Evolutionary conservation across 176 grass and related monocot genomes (phyloP).

Genomic region (Canna indica): DNA sequence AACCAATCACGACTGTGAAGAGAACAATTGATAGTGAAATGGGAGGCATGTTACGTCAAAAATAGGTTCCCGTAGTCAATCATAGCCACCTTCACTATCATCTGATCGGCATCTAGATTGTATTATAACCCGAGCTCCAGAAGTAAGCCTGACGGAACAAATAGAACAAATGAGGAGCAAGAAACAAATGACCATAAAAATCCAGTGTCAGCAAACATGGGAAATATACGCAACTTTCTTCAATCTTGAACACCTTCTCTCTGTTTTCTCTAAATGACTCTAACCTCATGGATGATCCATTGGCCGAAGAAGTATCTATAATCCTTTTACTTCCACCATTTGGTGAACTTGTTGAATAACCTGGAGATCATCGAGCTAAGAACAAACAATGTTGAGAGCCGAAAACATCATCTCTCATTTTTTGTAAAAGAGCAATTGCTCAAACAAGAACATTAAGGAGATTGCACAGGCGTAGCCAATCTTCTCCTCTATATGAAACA

Average conservation of each 20-base stretch:
- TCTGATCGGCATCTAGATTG: slow-evolving; percentile 54
- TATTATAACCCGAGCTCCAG: slow-evolving; percentile 88
- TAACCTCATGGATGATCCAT: slow-evolving; percentile 46
- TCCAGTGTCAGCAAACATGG: neutral
- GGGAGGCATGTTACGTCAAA: slow-evolving; percentile 21
- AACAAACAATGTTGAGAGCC: no score
- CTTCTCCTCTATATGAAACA: no score
- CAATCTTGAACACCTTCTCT: no score
- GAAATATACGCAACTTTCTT: slow-evolving; percentile 83
- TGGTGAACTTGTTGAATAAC: no score
- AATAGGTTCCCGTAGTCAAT: slow-evolving; percentile 41
- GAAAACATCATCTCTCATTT: no score
- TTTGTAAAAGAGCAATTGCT: no score
- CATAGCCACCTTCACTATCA: slow-evolving; percentile 59
- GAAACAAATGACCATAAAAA: neutral
- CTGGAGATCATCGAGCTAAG: no score
- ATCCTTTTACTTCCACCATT: slow-evolving; percentile 61
- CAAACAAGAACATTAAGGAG: no score
- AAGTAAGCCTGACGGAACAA: slow-evolving; percentile 67
- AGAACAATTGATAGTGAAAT: slow-evolving; percentile 7
- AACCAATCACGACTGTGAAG: neutral
- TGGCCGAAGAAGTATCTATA: slow-evolving; percentile 34
- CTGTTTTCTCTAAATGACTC: slow-evolving; percentile 73
- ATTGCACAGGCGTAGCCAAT: no score
- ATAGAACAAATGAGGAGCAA: slow-evolving; percentile 6